Conservation (phyloP, 495 filamentous ascomycete genomes). For the Lophiotrema nucula region DNA sequence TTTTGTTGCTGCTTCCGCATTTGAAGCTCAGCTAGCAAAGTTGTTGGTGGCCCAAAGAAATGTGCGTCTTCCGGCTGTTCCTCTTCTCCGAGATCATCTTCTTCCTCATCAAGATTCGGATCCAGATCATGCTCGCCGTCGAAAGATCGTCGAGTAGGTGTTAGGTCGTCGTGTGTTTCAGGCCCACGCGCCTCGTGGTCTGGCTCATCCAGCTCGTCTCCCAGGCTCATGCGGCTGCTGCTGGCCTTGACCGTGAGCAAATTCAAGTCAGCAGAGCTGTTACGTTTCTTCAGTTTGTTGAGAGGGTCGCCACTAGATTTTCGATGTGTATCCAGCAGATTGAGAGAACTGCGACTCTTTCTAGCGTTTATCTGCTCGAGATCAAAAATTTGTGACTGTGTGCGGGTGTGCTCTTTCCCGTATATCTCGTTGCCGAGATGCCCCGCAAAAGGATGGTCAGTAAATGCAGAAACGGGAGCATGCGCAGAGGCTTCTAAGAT, state of each 20-base stretch:
- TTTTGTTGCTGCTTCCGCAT: constrained; percentile 82
- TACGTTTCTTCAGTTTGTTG: constrained; percentile 38
- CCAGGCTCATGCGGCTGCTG: constrained; percentile 29
- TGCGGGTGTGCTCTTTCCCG: constrained; percentile 31
- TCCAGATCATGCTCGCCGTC: constrained; percentile 8
- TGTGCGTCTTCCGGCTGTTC: constrained; percentile 26
- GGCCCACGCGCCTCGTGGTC: constrained; percentile 6
- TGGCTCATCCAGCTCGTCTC: constrained; percentile 21
- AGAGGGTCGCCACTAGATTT: constrained; percentile 36
- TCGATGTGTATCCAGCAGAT: constrained; percentile 29
- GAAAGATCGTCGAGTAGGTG: neutral
- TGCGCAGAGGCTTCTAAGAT: constrained; percentile 91
- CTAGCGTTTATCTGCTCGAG: constrained; percentile 23
- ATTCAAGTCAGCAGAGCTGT: constrained; percentile 36
- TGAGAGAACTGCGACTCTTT: constrained; percentile 34
- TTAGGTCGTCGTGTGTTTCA: constrained; percentile 1
- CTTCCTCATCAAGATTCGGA: constrained; percentile 4
- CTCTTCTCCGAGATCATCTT: constrained; percentile 22
- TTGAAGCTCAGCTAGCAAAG: constrained; percentile 87
- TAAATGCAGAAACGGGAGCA: constrained; percentile 92
- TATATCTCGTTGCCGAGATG: constrained; percentile 44
- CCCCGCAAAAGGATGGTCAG: constrained; percentile 84
- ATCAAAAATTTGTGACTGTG: constrained; percentile 12
- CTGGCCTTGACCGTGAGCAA: constrained; percentile 26
- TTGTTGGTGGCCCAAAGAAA: constrained; percentile 73